phyloP scores from a whole-genome alignment of 805 yeast genomes.

The Kazachstania martiniae region DNA sequence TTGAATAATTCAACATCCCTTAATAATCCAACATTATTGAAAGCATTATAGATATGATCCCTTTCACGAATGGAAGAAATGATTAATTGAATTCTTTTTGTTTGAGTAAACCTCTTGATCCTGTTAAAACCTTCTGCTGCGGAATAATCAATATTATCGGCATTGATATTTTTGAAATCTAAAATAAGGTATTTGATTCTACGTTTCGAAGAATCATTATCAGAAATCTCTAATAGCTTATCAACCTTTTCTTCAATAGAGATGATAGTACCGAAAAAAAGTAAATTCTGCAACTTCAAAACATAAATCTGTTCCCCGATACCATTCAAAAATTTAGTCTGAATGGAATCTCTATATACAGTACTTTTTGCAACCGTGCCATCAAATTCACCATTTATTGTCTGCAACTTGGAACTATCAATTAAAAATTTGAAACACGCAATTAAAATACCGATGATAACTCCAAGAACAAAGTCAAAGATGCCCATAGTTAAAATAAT shows the following conservation, averaged over 20 bases:
- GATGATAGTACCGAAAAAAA: conserved; percentile 93
- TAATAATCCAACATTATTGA: conserved; percentile 78
- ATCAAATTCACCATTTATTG: conserved; percentile 69
- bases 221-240: conserved; percentile 45
- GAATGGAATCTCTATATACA: conserved; percentile 81
- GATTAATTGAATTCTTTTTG: conserved; percentile 58
- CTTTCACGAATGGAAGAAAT: conserved; percentile 67
- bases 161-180: conserved; percentile 73
- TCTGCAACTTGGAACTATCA: conserved; percentile 77
- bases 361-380: conserved; percentile 88
- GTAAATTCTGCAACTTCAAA: conserved; percentile 73
- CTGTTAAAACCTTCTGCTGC: conserved; percentile 94
- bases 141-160: conserved; percentile 70
- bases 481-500: conserved; percentile 94
- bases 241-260: conserved; percentile 74
- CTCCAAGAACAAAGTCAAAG: conserved; percentile 90
- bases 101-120: conserved; percentile 64
- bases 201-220: conserved; percentile 28
- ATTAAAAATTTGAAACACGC: conserved; percentile 95
- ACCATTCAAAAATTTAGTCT: conserved; percentile 69
- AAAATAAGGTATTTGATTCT: conserved; percentile 74
- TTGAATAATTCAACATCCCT: conserved; percentile 50
- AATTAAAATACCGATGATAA: conserved; percentile 76
- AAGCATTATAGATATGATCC: conserved; percentile 55
- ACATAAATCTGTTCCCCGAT: conserved; percentile 89